Conservation (phyloP, 163 green algal genomes). For the Scenedesmus sp. region DNA sequence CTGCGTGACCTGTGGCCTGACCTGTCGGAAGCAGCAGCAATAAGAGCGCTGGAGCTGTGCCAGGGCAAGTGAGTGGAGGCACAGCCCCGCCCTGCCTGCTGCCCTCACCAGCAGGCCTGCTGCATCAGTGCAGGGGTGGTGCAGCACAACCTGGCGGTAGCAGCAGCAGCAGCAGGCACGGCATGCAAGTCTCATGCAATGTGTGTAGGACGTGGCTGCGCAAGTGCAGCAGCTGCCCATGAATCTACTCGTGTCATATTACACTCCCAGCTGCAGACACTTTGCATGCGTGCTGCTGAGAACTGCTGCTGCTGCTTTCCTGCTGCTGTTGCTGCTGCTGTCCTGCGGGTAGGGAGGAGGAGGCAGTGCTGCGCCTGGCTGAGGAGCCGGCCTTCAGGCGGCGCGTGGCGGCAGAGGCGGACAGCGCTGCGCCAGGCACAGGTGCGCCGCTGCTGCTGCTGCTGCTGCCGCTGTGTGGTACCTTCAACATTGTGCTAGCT, state of each 20-base stretch:
- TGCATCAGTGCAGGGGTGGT: neutral
- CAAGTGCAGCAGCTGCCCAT: neutral
- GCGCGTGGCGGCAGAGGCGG: slow-evolving; percentile 35
- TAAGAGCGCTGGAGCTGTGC: slow-evolving; percentile 78
- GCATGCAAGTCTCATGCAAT: no score
- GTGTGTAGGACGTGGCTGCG: no score
- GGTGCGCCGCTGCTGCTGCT: neutral
- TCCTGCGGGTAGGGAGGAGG: slow-evolving; percentile 71
- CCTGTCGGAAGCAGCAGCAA: slow-evolving; percentile 74
- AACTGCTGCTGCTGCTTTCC: neutral
- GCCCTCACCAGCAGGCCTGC: neutral
- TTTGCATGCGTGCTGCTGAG: no score
- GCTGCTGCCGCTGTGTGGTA: slow-evolving; percentile 55
- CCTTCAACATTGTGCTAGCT: slow-evolving; percentile 8
- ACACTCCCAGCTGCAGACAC: neutral
- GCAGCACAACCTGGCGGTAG: neutral
- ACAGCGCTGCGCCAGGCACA: slow-evolving; percentile 46
- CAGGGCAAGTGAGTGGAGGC: slow-evolving; percentile 66
- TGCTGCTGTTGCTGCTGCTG: neutral
- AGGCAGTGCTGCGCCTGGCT: slow-evolving; percentile 71
- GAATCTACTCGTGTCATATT: neutral
- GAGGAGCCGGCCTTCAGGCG: slow-evolving; percentile 72
- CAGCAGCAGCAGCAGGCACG: no score
- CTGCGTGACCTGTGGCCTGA: slow-evolving; percentile 78
- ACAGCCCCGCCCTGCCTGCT: neutral